phyloP scores from a whole-genome alignment of 2,329 filamentous ascomycete genomes.

The Neurospora sp. region DNA sequence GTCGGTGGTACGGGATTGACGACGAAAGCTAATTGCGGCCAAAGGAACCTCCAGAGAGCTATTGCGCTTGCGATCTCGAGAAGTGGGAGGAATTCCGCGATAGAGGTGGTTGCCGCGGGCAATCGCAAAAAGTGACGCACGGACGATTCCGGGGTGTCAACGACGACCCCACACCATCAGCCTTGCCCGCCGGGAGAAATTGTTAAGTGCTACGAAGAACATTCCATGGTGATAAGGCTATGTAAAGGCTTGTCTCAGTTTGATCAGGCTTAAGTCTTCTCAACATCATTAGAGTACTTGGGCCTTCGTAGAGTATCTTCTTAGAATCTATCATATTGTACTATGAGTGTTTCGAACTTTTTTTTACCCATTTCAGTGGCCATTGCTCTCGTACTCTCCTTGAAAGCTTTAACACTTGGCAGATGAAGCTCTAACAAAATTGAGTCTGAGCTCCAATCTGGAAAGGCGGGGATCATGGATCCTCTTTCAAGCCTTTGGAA shows the following conservation, averaged over 20 bases:
- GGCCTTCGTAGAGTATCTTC: too few species aligned
- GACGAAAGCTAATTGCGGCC: neutral
- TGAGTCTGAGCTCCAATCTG: neutral
- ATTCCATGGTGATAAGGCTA: neutral
- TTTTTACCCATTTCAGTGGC: neutral
- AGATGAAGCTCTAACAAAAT: neutral
- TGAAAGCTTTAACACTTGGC: neutral
- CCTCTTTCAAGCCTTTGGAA: neutral
- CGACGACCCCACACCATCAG: neutral
- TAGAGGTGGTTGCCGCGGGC: conserved; percentile 6
- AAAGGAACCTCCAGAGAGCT: neutral
- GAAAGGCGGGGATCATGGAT: neutral
- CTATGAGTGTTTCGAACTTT: too few species aligned
- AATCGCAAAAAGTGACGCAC: conserved; percentile 8
- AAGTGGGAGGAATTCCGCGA: conserved; percentile 4
- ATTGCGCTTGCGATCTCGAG: neutral
- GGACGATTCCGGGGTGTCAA: neutral
- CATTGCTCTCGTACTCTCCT: neutral
- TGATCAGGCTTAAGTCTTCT: neutral
- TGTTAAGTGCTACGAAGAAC: neutral
- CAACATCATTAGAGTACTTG: neutral
- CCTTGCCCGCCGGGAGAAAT: conserved; percentile 4
- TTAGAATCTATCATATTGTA: too few species aligned
- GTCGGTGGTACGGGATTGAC: neutral
- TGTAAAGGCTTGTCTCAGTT: neutral